These are phyloP conservation scores for Arbutus unedo DNA, from an alignment of 148 eudicot species.

Conservation along the genomic window DNA sequence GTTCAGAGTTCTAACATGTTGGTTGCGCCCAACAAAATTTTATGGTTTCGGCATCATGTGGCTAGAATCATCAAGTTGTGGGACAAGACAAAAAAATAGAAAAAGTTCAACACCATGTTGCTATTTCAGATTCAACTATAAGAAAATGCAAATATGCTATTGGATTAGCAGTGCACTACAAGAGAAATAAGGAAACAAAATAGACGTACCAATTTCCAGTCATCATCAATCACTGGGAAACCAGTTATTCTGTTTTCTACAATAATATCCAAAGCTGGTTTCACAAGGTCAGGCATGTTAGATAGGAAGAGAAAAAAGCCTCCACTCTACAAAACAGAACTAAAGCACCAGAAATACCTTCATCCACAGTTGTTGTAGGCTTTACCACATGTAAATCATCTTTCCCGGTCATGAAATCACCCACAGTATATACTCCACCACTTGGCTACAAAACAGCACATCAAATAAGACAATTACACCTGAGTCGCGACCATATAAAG, in stretches of 20 bases:
- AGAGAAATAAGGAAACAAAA: not conserved
- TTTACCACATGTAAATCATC: conserved; percentile 68
- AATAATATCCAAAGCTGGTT: conserved; percentile 48
- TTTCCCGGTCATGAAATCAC: conserved; percentile 78
- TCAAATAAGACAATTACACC: not conserved
- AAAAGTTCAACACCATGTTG: not conserved
- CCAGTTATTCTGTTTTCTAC: conserved; percentile 80
- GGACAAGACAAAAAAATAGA: not conserved
- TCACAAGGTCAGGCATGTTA: conserved; percentile 14
- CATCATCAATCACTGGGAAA: conserved; percentile 80
- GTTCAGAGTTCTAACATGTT: not conserved
- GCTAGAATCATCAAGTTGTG: not conserved
- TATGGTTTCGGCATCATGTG: not conserved
- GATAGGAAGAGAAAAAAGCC: not conserved
- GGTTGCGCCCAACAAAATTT: not conserved
- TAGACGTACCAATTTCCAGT: conserved; percentile 54
- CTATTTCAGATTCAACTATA: too few species aligned
- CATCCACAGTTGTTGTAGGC: conserved; percentile 80
- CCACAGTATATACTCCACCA: conserved; percentile 66
- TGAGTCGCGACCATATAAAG: too few species aligned
- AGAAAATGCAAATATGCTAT: not conserved
- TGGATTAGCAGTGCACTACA: not conserved
- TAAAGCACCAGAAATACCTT: conserved; percentile 44
- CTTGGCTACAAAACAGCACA: conserved; percentile 36
- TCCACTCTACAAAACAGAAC: not conserved